These are phyloP conservation scores for Aspergillus conjunctus DNA, from an alignment of 495 filamentous ascomycete species.

Conservation along the genomic window DNA sequence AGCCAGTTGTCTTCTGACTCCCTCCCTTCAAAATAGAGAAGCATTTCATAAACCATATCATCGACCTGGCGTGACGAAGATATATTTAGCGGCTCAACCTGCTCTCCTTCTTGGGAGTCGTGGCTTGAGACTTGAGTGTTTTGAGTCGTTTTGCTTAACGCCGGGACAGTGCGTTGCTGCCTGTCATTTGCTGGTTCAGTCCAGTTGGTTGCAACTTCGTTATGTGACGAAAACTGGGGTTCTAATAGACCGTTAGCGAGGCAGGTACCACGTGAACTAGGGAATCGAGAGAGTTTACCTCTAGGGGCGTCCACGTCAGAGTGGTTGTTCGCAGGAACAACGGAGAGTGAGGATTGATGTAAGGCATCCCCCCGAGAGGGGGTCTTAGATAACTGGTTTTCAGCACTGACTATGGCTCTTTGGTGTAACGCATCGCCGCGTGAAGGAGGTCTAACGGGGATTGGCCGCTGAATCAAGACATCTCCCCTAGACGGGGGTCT, in stretches of 20 bases:
- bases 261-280: background rate
- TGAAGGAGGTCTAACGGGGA: conserved; percentile 8
- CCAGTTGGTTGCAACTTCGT: background rate
- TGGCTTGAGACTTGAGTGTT: background rate
- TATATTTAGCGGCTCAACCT: conserved; percentile 77
- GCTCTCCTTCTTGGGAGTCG: conserved; percentile 48
- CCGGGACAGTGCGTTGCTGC: background rate
- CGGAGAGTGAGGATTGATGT: conserved; percentile 24
- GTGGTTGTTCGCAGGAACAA: conserved; percentile 31
- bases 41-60: conserved; percentile 79
- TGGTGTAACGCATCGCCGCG: conserved; percentile 14
- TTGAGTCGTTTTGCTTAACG: background rate
- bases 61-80: conserved; percentile 82
- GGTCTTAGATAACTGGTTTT: background rate
- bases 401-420: background rate
- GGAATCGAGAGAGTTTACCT: background rate
- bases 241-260: background rate
- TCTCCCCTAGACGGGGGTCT: conserved; percentile 4
- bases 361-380: conserved; percentile 33
- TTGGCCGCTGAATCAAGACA: conserved; percentile 5
- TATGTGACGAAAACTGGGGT: background rate
- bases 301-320: background rate
- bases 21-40: conserved; percentile 78
- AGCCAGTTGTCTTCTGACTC: conserved; percentile 92
- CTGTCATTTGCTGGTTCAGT: background rate